phyloP scores from a whole-genome alignment of 306 rosid genomes.

The Medicago truncatula region DNA sequence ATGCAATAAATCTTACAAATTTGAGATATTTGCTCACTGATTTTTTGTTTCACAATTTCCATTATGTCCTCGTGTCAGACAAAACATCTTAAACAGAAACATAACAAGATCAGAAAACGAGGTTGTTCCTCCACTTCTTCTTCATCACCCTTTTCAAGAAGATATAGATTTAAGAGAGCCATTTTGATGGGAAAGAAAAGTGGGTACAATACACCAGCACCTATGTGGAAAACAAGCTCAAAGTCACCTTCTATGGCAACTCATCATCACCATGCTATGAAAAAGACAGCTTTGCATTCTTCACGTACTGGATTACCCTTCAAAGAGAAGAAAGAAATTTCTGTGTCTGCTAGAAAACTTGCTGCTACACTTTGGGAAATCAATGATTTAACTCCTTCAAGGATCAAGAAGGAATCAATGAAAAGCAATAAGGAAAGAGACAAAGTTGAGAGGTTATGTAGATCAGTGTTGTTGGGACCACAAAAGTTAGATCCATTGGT shows the following conservation, averaged over 20 bases:
- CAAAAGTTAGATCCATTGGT: constrained; percentile 66
- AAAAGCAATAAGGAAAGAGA: constrained; percentile 47
- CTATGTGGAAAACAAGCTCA: constrained; percentile 64
- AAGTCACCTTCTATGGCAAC: constrained; percentile 24
- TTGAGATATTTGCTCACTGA: neutral
- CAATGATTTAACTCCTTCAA: constrained; percentile 55
- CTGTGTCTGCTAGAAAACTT: constrained; percentile 75
- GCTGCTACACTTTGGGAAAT: constrained; percentile 87
- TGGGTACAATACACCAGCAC: constrained; percentile 71
- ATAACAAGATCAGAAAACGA: constrained; percentile 56
- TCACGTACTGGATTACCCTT: neutral
- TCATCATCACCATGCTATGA: constrained; percentile 23
- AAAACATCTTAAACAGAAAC: constrained; percentile 11
- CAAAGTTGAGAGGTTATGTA: constrained; percentile 39
- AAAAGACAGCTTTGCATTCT: constrained; percentile 29
- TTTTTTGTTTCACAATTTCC: neutral
- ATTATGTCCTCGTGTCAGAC: constrained; percentile 65
- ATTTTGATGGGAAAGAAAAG: constrained; percentile 51
- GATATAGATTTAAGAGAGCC: constrained; percentile 52
- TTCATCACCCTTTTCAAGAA: constrained; percentile 19
- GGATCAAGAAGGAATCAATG: constrained; percentile 46
- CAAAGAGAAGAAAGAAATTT: constrained; percentile 56
- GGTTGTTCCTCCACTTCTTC: constrained; percentile 47
- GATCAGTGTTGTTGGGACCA: constrained; percentile 48
- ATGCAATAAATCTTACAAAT: constrained; percentile 40